Conservation (phyloP, 2,329 filamentous ascomycete genomes). For the Talaromyces sp. region DNA sequence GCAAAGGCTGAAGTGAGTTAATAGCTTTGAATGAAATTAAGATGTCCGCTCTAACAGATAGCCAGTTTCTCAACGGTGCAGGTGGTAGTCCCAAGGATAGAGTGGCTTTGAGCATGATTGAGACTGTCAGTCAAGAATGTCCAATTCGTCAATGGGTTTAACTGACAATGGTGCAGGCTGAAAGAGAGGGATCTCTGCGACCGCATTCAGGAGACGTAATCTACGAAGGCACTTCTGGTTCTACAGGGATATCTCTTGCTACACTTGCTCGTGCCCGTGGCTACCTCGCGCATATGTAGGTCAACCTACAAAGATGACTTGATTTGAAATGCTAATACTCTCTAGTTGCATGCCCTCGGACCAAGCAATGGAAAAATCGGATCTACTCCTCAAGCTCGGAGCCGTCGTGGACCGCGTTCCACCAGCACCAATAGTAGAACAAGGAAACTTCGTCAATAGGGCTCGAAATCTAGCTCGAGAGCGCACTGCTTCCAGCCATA, state of each 20-base stretch:
- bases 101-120: constrained; percentile 86
- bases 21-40: not conserved
- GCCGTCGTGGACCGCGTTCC: constrained; percentile 87
- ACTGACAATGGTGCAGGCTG: constrained; percentile 51
- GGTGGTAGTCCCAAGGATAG: constrained; percentile 93
- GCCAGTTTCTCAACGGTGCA: constrained; percentile 83
- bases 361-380: constrained; percentile 80
- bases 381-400: constrained; percentile 81
- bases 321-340: not conserved
- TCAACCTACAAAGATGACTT: not conserved
- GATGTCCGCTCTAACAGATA: constrained; percentile 15
- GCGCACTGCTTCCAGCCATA: constrained; percentile 52
- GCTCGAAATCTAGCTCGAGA: constrained; percentile 70
- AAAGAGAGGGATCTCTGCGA: constrained; percentile 67
- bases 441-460: constrained; percentile 89
- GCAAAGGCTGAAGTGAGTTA: constrained; percentile 73
- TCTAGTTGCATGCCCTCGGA: constrained; percentile 84
- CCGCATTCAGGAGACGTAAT: constrained; percentile 86
- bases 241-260: constrained; percentile 90
- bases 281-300: constrained; percentile 81
- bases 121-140: constrained; percentile 41
- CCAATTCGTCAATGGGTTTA: not conserved
- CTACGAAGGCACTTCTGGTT: constrained; percentile 95
- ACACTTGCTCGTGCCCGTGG: constrained; percentile 81
- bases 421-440: constrained; percentile 89